Evolutionary conservation across 495 filamentous ascomycete species (phyloP).

Genomic region (Trichocladium antarcticum): DNA sequence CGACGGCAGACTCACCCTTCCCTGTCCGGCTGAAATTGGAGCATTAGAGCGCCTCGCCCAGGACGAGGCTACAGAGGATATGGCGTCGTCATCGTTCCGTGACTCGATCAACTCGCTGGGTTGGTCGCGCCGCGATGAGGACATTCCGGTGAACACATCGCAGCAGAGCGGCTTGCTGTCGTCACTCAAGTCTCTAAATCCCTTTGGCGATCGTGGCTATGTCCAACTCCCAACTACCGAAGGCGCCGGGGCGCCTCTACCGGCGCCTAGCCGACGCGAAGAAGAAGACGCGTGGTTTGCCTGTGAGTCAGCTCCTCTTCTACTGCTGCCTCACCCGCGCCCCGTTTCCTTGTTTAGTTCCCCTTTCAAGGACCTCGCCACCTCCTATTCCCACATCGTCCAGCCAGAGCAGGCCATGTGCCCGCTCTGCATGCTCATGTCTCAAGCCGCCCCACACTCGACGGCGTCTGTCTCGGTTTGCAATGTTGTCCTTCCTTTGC

Average conservation of each 20-base stretch:
- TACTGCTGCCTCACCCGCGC: slow-evolving; percentile 6
- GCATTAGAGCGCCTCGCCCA: background rate
- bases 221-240: slow-evolving; percentile 82
- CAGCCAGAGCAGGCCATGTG: slow-evolving; percentile 28
- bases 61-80: slow-evolving; percentile 26
- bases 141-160: slow-evolving; percentile 66
- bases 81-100: slow-evolving; percentile 85
- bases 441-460: slow-evolving; percentile 14
- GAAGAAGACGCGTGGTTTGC: slow-evolving; percentile 95
- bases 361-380: slow-evolving; percentile 3
- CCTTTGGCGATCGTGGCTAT: slow-evolving; percentile 81
- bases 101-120: slow-evolving; percentile 91
- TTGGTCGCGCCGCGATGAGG: slow-evolving; percentile 79
- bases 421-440: slow-evolving; percentile 28
- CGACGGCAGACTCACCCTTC: background rate
- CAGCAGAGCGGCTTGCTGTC: slow-evolving; percentile 64
- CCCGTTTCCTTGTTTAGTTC: slow-evolving; percentile 13
- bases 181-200: slow-evolving; percentile 75
- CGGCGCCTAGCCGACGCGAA: slow-evolving; percentile 72
- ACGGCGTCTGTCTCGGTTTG: background rate
- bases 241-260: slow-evolving; percentile 71
- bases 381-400: slow-evolving; percentile 6
- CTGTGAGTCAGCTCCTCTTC: slow-evolving; percentile 56
- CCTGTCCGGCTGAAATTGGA: background rate
- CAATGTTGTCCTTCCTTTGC: background rate